A percentile compares a stretch with the other conserved stretches of the same genome.
Evolutionary conservation across 441 rosid genomes (phyloP).

Genomic region (Jatropha multifida): DNA sequence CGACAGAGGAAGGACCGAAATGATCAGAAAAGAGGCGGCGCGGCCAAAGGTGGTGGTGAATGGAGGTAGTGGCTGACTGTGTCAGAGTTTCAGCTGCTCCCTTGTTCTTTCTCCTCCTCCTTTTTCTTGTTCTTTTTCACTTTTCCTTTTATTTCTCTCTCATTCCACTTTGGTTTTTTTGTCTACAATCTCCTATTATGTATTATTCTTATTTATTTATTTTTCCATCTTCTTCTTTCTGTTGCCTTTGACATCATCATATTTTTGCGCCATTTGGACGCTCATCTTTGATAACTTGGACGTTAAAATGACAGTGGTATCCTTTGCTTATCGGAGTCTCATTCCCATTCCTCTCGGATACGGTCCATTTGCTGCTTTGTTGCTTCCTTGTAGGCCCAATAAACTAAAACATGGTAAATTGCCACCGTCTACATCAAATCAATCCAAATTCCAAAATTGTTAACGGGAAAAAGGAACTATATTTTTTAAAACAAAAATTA

Average conservation of each 20-base stretch:
- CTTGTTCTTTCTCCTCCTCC: neutral
- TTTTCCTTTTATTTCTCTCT: constrained; percentile 25
- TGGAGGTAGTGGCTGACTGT: constrained; percentile 25
- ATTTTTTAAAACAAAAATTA: too few species aligned
- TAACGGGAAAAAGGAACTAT: too few species aligned
- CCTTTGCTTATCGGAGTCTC: neutral
- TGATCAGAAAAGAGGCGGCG: constrained; percentile 24
- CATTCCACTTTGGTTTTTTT: constrained; percentile 26
- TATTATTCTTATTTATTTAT: neutral
- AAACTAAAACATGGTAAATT: neutral
- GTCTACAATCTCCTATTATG: constrained; percentile 17
- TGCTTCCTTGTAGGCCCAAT: neutral
- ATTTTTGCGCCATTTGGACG: constrained; percentile 3
- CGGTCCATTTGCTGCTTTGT: neutral
- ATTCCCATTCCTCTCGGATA: too few species aligned
- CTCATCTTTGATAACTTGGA: neutral
- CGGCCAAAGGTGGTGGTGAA: constrained; percentile 25
- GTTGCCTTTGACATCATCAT: constrained; percentile 18
- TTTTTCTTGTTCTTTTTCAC: neutral
- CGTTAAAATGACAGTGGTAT: neutral
- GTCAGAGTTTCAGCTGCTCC: constrained; percentile 27
- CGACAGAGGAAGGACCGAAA: constrained; percentile 13
- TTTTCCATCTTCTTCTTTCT: neutral
- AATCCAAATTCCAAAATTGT: too few species aligned
- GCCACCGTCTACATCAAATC: too few species aligned